Base-by-base conservation (phyloP, 2,329 filamentous ascomycete genomes). In the Venturia aucupariae region DNA sequence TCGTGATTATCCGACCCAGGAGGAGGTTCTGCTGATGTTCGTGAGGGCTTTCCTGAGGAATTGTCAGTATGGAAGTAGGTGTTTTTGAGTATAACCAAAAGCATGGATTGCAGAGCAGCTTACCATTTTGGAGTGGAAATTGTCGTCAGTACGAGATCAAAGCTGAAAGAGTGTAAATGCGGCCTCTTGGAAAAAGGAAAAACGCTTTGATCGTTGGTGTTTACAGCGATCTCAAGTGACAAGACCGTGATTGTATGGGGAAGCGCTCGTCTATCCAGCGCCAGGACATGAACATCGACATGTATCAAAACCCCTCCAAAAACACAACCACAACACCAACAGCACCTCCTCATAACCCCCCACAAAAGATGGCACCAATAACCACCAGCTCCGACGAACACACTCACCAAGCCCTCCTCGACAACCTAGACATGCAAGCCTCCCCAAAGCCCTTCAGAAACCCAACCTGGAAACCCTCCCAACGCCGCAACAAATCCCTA, bases 401-500 rank as follows among this genome's bases (percentile, higher is more conserved):
- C 67, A 80, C 76, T 59, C 93, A 97, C 74, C 89, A 90, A 75
- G 84, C 86, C 69, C 88, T 97, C 67, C 87, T 99, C 70, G 91
- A 97, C 77, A 81, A 90, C 74, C 90, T 97, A 72, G 94, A 99
- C 80, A 91, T 97, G 72, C 88, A 94, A 75, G 85, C 86, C 66
- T 85, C 90, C 73, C 86, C 86, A 71, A 96, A 95, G 78, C 89
- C 86, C 72, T 99, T 97, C 81, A 92, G 93, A 75, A 96, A 92
- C 74, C 81, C 89, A 2, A 80, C 86, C 74, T 99, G 94, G 94
- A 92, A 90, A 73, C 91, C 94, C 19, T 91, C 93, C 69, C 89
- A 92, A 76, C 92, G 94, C 62, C 90, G 94, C 76, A 99, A 99
- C 84, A 99, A 99, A 81, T 97, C 96, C 76, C 88, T 97, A 77